phyloP scores from a whole-genome alignment of 352 stramenopile species.

The Phytophthora megakarya region DNA sequence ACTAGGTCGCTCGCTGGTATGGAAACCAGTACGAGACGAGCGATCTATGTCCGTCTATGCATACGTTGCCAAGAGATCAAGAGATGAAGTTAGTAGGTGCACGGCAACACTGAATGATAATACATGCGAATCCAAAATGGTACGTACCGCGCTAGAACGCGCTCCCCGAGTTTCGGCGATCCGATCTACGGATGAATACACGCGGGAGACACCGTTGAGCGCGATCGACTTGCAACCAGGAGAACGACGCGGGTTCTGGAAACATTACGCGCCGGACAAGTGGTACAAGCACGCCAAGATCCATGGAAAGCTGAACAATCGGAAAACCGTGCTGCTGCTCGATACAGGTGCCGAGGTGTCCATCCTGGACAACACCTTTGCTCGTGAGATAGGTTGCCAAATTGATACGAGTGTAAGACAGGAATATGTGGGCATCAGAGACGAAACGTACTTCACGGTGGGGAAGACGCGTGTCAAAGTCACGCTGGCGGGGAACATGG shows the following conservation, averaged over 20 bases:
- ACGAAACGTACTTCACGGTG: neutral
- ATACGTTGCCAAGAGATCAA: too few relatives aligned
- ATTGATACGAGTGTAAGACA: too few relatives aligned
- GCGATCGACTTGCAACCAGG: constrained; percentile 13
- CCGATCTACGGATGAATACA: too few relatives aligned
- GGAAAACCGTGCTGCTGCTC: constrained; percentile 17
- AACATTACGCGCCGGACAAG: too few relatives aligned
- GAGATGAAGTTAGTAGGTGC: too few relatives aligned
- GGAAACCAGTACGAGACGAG: constrained; percentile 20
- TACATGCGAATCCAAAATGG: too few relatives aligned
- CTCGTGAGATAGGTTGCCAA: constrained; percentile 16
- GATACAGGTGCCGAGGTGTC: constrained; percentile 32
- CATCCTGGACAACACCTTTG: constrained; percentile 18
- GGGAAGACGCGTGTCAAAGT: neutral
- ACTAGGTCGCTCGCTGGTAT: constrained; percentile 25
- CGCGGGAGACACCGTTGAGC: neutral
- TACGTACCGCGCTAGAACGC: too few relatives aligned
- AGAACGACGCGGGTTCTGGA: constrained; percentile 32
- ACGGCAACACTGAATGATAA: too few relatives aligned
- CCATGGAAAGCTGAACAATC: constrained; percentile 11
- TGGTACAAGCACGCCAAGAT: too few relatives aligned
- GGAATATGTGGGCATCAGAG: constrained; percentile 4
- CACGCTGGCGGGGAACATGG: too few relatives aligned
- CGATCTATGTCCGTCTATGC: too few relatives aligned
- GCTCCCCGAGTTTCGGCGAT: too few relatives aligned